Base-by-base conservation (phyloP, 1,284 basidiomycete species). In the Megacollybia platyphylla region DNA sequence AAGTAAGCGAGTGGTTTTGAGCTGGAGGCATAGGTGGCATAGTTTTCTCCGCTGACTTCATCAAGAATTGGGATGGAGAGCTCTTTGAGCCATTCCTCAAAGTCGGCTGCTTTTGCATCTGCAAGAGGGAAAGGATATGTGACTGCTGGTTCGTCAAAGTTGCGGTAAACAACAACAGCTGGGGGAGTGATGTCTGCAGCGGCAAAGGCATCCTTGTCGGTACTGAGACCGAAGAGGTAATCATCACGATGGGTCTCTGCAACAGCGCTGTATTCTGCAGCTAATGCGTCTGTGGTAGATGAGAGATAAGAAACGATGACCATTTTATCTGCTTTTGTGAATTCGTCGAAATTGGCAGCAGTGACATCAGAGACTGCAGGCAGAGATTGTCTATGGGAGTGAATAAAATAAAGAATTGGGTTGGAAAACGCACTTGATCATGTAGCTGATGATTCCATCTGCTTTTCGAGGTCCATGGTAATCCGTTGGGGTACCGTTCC, bases 371-470 rank as follows among this genome's bases (percentile, higher is more conserved):
- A 82, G 39, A 98, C 82, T 34, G 96, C 90, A n/a, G 96, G 96
- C 13, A 98, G 78, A 7, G 88, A 81, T 74, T 97, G 96, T 60
- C 88, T 93, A 51, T 7, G 37, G 36, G 40, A 41, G 26, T 49
- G 41, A 49, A 46, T 48, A 49, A 9, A 46, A 40, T 37, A 9
- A 37, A 31, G 3, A 15, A 17, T 18, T 18, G 35, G 34, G 42
- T 10, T 17, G 37, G 4, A 39, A 28, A 15, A 17, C 10, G 15
- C 51, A 92, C 92, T 98, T 97, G 70, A 78, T 63, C 96, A 99
- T 97, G 73, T 97, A 97, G 59, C 80, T 83, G 60, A 97, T 71
- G 57, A 99, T 98, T 27, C 96, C 94, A 52, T 98, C 96, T 11
- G 91, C 83, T 65, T 97, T 90, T 46, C 96, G 76, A 36, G 91